Conservation (phyloP, 2,329 filamentous ascomycete species). For the Gyromitra esculenta region DNA sequence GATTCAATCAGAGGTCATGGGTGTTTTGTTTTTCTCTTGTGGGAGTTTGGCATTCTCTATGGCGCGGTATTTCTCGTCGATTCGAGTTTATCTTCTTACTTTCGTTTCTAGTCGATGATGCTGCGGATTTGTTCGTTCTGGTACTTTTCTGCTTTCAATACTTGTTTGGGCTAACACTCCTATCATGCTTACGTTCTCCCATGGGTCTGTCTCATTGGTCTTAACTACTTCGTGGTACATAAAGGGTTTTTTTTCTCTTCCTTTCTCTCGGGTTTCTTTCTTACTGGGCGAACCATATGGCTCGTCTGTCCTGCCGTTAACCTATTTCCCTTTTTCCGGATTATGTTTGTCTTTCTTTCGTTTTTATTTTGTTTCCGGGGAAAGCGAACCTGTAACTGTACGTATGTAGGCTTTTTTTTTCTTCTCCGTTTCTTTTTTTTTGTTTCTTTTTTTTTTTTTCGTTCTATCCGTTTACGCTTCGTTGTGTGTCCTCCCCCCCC, state of each 20-base stretch:
- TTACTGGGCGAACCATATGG: slow-evolving; percentile 38
- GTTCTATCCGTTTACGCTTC: slow-evolving; percentile 49
- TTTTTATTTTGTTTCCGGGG: slow-evolving; percentile 21
- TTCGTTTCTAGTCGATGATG: slow-evolving; percentile 9
- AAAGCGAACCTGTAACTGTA: slow-evolving; percentile 50
- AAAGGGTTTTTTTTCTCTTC: slow-evolving; percentile 48
- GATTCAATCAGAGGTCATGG: slow-evolving; percentile 27
- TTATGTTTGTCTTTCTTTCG: slow-evolving; percentile 33
- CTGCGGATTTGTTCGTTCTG: slow-evolving; percentile 3
- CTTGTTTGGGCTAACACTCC: slow-evolving; percentile 32
- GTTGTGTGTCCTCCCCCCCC: background rate
- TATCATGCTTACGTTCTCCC: slow-evolving; percentile 25
- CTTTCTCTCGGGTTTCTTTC: slow-evolving; percentile 23
- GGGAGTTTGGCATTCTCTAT: slow-evolving; percentile 42
- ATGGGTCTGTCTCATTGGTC: slow-evolving; percentile 10
- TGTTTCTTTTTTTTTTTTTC: slow-evolving; percentile 47
- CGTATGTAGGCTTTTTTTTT: slow-evolving; percentile 20
- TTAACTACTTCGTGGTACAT: slow-evolving; percentile 54
- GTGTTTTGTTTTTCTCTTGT: slow-evolving; percentile 37
- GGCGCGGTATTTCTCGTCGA: slow-evolving; percentile 45
- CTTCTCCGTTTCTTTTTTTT: slow-evolving; percentile 52
- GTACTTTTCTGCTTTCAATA: slow-evolving; percentile 24
- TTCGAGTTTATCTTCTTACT: slow-evolving; percentile 47
- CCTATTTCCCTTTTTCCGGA: slow-evolving; percentile 33
- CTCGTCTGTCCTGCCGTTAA: slow-evolving; percentile 36